phyloP scores from a whole-genome alignment of 75 land plant species.

The Selaginella moellendorffii region DNA sequence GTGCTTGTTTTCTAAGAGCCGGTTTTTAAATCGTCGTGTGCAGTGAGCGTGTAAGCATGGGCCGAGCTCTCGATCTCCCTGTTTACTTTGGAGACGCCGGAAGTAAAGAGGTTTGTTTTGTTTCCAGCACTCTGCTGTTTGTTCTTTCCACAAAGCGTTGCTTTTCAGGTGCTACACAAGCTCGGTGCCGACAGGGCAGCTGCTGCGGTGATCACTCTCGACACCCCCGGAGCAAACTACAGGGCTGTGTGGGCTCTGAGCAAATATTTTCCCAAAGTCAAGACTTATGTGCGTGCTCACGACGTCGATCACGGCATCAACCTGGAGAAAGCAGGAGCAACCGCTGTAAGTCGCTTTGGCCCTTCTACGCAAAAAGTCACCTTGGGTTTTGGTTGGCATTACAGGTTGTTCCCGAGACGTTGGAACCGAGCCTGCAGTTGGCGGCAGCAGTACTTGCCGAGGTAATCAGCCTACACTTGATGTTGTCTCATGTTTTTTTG shows the following conservation, averaged over 20 bases:
- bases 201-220: conserved; percentile 88
- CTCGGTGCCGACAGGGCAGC: conserved; percentile 95
- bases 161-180: conserved; percentile 71
- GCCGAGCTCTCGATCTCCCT: conserved; percentile 92
- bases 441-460: conserved; percentile 99
- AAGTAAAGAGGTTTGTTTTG: conserved; percentile 58
- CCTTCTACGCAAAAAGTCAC: background rate
- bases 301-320: conserved; percentile 97
- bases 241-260: conserved; percentile 95
- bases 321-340: conserved; percentile 99
- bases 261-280: conserved; percentile 92
- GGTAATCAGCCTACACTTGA: conserved; percentile 29
- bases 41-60: conserved; percentile 93
- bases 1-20: conserved; percentile 8
- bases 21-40: background rate
- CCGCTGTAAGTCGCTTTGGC: conserved; percentile 47
- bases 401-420: conserved; percentile 93
- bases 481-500: background rate
- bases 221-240: conserved; percentile 94
- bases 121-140: background rate
- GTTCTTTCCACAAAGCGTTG: background rate
- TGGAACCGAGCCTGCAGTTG: conserved; percentile 95
- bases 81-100: conserved; percentile 99
- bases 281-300: conserved; percentile 98
- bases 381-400: conserved; percentile 5